These are phyloP conservation scores for Colletotrichum theobromicola DNA, from an alignment of 2,329 filamentous ascomycete genomes.

Conservation along the genomic window DNA sequence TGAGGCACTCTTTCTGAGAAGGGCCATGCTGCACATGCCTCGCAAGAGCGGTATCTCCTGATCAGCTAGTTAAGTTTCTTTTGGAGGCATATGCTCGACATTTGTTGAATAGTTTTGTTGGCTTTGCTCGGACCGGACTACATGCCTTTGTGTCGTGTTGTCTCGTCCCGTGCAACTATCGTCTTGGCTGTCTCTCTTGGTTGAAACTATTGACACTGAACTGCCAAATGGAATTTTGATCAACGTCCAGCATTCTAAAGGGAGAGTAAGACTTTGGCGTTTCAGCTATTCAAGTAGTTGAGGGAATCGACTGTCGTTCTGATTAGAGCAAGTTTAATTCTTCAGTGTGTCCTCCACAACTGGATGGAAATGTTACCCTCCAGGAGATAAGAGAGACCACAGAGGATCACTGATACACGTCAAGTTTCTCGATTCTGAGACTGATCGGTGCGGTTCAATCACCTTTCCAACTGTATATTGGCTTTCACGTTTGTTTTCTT, in stretches of 20 bases:
- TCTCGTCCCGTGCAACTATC: neutral
- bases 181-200: neutral
- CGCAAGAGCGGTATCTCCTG: neutral
- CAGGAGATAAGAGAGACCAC: neutral
- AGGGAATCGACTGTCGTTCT: neutral
- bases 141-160: neutral
- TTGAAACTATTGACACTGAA: neutral
- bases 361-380: neutral
- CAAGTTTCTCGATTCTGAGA: neutral
- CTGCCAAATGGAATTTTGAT: neutral
- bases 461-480: neutral
- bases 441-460: too few relatives aligned
- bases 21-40: neutral
- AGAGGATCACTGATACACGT: neutral
- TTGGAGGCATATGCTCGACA: neutral
- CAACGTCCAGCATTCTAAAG: neutral
- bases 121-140: neutral
- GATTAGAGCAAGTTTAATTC: neutral
- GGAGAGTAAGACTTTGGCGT: neutral
- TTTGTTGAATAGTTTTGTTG: neutral
- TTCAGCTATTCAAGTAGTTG: neutral
- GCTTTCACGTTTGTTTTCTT: neutral
- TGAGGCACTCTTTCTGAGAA: neutral
- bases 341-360: neutral
- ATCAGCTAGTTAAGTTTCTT: neutral